phyloP scores from a whole-genome alignment of 768 basidiomycete species.

The Pulveroboletus ravenelii region DNA sequence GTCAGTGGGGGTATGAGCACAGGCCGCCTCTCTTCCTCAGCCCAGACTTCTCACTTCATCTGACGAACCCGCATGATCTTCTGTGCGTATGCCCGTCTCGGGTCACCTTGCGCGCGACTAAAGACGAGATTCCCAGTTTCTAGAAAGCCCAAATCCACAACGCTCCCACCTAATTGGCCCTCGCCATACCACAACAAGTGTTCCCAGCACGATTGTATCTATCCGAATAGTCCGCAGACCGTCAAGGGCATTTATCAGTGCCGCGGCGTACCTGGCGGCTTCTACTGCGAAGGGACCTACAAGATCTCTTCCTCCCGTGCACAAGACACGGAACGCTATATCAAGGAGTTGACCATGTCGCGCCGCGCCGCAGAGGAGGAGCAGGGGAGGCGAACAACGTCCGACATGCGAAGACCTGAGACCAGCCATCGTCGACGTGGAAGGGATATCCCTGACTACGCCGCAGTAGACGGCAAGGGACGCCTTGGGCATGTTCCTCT shows the following conservation, averaged over 20 bases:
- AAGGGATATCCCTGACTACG: conserved; percentile 9
- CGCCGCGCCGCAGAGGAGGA: conserved; percentile 26
- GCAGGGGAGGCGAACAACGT: conserved; percentile 26
- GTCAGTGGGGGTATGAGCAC: conserved; percentile 14
- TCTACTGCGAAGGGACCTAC: conserved; percentile 33
- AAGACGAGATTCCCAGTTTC: conserved; percentile 17
- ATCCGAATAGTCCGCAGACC: conserved; percentile 29
- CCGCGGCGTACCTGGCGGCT: conserved; percentile 31
- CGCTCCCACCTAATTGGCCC: conserved; percentile 32
- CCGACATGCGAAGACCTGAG: conserved; percentile 27
- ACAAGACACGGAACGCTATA: conserved; percentile 30
- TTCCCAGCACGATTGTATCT: conserved; percentile 29
- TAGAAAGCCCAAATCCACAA: conserved; percentile 26
- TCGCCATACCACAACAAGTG: conserved; percentile 37
- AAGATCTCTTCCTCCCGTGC: conserved; percentile 31
- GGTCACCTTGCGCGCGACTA: background rate
- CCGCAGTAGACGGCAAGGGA: conserved; percentile 4
- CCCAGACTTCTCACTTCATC: conserved; percentile 3
- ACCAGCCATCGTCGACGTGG: conserved; percentile 12
- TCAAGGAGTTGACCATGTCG: conserved; percentile 24
- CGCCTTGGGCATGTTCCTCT: conserved; percentile 1
- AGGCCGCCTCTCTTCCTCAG: background rate
- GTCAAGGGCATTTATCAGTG: conserved; percentile 31
- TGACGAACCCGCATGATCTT: conserved; percentile 25
- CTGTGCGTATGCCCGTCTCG: conserved; percentile 16